Conservation (phyloP, 2,329 filamentous ascomycete species). For the Chaetomium sp. region DNA sequence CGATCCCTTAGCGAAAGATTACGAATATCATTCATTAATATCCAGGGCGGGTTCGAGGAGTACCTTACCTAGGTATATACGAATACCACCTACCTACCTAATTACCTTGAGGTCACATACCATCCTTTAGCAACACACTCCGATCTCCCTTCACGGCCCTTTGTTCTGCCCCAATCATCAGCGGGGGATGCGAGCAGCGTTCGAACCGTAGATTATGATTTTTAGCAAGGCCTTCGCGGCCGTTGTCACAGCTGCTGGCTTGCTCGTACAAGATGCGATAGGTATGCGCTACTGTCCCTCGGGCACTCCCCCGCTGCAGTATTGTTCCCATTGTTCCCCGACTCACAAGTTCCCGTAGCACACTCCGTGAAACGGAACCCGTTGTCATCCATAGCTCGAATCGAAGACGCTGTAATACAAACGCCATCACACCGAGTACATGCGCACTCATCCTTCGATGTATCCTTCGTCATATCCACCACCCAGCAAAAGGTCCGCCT, state of each 20-base stretch:
- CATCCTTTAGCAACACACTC: background rate
- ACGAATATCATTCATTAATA: slow-evolving; percentile 9
- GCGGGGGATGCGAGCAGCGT: slow-evolving; percentile 17
- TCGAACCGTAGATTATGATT: slow-evolving; percentile 34
- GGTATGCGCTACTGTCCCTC: slow-evolving; percentile 30
- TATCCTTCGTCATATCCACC: slow-evolving; percentile 75
- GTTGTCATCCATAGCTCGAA: slow-evolving; percentile 69
- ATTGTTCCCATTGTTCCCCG: background rate
- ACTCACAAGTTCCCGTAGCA: slow-evolving; percentile 47
- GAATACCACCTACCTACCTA: background rate
- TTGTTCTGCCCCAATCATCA: background rate
- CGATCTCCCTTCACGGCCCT: background rate
- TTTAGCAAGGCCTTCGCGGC: slow-evolving; percentile 38
- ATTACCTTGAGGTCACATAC: background rate
- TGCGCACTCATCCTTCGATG: slow-evolving; percentile 78
- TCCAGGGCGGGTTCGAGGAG: background rate
- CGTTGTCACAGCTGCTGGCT: slow-evolving; percentile 34
- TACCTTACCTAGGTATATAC: too few relatives aligned
- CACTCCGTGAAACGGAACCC: slow-evolving; percentile 76
- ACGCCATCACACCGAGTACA: slow-evolving; percentile 78
- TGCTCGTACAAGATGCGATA: slow-evolving; percentile 35
- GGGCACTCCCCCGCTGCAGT: background rate
- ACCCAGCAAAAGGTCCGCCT: slow-evolving; percentile 73
- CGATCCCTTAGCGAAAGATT: slow-evolving; percentile 5
- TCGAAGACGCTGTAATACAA: slow-evolving; percentile 76